These are phyloP conservation scores for Papilionanthe hybrid DNA, from an alignment of 116 monocot species.

Conservation along the genomic window DNA sequence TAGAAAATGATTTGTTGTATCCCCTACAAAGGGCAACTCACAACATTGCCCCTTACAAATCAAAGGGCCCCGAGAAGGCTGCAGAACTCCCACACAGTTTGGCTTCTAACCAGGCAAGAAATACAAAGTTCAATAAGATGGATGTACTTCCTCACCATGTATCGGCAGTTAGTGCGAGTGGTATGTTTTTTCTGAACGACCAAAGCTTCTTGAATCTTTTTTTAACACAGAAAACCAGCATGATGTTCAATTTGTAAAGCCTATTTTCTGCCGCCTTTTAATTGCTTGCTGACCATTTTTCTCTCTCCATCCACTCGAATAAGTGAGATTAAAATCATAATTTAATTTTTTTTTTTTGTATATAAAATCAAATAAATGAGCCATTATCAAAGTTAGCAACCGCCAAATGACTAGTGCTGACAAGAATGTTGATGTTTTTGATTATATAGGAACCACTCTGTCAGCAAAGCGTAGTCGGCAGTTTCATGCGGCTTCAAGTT, in stretches of 20 bases:
- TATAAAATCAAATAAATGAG: too few species aligned
- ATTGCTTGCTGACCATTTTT: too few species aligned
- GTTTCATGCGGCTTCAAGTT: slow-evolving; percentile 30
- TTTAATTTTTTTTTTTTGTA: too few species aligned
- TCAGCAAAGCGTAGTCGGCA: slow-evolving; percentile 6
- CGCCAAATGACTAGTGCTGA: too few species aligned
- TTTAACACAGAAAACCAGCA: too few species aligned
- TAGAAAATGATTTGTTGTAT: slow-evolving; percentile 82
- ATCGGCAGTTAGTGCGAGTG: slow-evolving; percentile 20
- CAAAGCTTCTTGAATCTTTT: not conserved
- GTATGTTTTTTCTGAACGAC: slow-evolving; percentile 5
- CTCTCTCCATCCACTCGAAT: too few species aligned
- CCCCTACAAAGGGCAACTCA: slow-evolving; percentile 51
- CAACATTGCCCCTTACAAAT: slow-evolving; percentile 85
- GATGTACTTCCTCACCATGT: slow-evolving; percentile 11
- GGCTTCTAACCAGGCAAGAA: slow-evolving; percentile 31
- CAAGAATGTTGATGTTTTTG: not conserved
- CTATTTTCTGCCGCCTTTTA: too few species aligned
- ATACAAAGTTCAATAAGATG: slow-evolving; percentile 22
- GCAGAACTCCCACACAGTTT: slow-evolving; percentile 43
- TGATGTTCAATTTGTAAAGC: too few species aligned
- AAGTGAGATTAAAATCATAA: too few species aligned
- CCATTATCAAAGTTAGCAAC: too few species aligned
- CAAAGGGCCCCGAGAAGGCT: slow-evolving; percentile 77
- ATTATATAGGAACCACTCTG: slow-evolving; percentile 13